phyloP scores from a whole-genome alignment of 1,139 yeast species.

The Magnusiomyces sp. region DNA sequence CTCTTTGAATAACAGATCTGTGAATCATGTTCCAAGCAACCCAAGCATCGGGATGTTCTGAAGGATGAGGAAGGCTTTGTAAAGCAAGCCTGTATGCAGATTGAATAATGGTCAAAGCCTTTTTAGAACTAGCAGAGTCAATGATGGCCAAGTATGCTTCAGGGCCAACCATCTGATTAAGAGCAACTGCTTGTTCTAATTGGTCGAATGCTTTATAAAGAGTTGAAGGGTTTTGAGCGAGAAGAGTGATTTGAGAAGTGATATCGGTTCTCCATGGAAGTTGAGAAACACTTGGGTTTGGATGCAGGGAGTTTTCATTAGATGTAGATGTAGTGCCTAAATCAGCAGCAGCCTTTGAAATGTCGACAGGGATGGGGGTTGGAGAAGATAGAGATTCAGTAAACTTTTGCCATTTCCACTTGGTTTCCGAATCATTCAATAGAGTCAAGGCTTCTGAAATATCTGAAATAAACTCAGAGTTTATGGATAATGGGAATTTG shows the following conservation, averaged over 20 bases:
- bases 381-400: not conserved
- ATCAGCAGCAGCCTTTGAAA: not conserved
- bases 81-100: slow-evolving; percentile 18
- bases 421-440: slow-evolving; percentile 6
- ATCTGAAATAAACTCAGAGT: slow-evolving; percentile 4
- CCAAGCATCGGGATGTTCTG: slow-evolving; percentile 22
- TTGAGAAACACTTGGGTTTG: not conserved
- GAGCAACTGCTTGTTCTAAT: slow-evolving; percentile 18
- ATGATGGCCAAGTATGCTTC: slow-evolving; percentile 21
- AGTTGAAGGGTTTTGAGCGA: slow-evolving; percentile 18
- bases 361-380: not conserved
- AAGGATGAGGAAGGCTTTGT: slow-evolving; percentile 23
- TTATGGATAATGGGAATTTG: slow-evolving; percentile 6
- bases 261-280: not conserved
- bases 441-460: slow-evolving; percentile 6
- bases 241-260: slow-evolving; percentile 18
- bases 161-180: slow-evolving; percentile 19
- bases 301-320: not conserved
- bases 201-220: slow-evolving; percentile 18
- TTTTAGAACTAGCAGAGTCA: slow-evolving; percentile 18
- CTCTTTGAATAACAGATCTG: slow-evolving; percentile 20
- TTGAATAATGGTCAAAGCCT: slow-evolving; percentile 11
- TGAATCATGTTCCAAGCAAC: slow-evolving; percentile 26
- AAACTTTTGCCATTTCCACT: slow-evolving; percentile 7
- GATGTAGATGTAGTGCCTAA: not conserved